A percentile compares a stretch with the other conserved stretches of the same genome.
These are phyloP conservation scores for Tolypocladium inflatum DNA, from an alignment of 2,329 filamentous ascomycete species.

Conservation along the genomic window DNA sequence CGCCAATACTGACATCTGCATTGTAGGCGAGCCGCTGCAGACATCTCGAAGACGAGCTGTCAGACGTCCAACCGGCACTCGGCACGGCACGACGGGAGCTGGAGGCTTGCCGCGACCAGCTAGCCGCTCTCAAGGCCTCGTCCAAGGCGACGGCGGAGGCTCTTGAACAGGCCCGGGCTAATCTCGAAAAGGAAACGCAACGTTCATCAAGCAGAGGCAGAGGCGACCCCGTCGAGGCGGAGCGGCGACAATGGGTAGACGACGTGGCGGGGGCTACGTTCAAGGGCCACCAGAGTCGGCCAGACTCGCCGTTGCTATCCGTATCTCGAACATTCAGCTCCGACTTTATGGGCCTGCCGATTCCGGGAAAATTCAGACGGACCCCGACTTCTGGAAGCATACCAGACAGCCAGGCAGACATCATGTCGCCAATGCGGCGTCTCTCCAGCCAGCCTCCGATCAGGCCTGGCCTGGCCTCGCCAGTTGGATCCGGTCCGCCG, in stretches of 20 bases:
- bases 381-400: conserved; percentile 38
- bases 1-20: neutral
- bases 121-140: conserved; percentile 54
- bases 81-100: conserved; percentile 57
- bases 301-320: conserved; percentile 44
- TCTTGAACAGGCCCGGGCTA: conserved; percentile 42
- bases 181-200: conserved; percentile 39
- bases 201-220: conserved; percentile 15
- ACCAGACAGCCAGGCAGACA: conserved; percentile 28
- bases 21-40: conserved; percentile 52
- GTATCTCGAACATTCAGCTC: conserved; percentile 43
- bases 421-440: conserved; percentile 32
- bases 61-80: conserved; percentile 56
- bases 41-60: conserved; percentile 73
- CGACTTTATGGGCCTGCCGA: conserved; percentile 39
- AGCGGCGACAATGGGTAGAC: conserved; percentile 42
- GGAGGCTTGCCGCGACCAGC: conserved; percentile 45
- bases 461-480: conserved; percentile 30
- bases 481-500: conserved; percentile 23
- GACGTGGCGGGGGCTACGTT: conserved; percentile 32
- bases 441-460: conserved; percentile 37
- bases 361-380: conserved; percentile 23
- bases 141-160: conserved; percentile 57
- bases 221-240: conserved; percentile 26
- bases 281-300: conserved; percentile 36